phyloP scores from a whole-genome alignment of 768 basidiomycete genomes.

The Boletus vermiculosoides region DNA sequence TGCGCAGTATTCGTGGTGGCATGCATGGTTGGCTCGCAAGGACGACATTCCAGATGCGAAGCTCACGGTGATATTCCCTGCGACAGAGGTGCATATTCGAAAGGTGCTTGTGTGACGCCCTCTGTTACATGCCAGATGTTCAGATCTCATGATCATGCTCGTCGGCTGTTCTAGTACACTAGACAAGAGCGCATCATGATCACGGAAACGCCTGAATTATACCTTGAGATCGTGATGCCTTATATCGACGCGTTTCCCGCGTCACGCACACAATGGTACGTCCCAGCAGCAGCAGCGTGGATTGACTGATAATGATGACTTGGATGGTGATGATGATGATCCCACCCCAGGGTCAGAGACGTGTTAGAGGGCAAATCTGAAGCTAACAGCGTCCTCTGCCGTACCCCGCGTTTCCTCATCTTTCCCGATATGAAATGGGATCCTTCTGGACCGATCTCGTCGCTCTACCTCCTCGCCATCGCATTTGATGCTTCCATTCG shows the following conservation, averaged over 20 bases:
- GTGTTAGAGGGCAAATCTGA: conserved; percentile 79
- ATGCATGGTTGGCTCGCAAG: conserved; percentile 60
- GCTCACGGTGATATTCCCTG: conserved; percentile 83
- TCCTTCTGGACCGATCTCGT: conserved; percentile 52
- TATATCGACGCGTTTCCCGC: conserved; percentile 77
- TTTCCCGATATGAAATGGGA: conserved; percentile 99
- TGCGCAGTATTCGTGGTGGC: conserved; percentile 75
- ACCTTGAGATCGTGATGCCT: conserved; percentile 64
- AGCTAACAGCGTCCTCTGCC: conserved; percentile 66
- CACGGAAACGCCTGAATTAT: conserved; percentile 79
- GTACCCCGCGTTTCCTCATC: conserved; percentile 67
- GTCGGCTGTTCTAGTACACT: conserved; percentile 56
- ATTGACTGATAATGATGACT: background rate
- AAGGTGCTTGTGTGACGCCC: conserved; percentile 40
- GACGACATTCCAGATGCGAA: conserved; percentile 62
- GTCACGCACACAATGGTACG: conserved; percentile 78
- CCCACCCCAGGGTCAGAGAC: conserved; percentile 69
- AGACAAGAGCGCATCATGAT: conserved; percentile 71
- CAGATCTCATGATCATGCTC: background rate
- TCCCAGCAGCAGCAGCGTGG: background rate
- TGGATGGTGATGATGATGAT: no score
- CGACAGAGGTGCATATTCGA: conserved; percentile 84
- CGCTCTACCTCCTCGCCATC: conserved; percentile 86
- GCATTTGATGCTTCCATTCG: conserved; percentile 58
- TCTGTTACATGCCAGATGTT: background rate